A percentile compares a stretch with the other conserved stretches of the same genome.
phyloP scores from a whole-genome alignment of 192 early-diverging fungal species.

The Pilobolus umbonatus region DNA sequence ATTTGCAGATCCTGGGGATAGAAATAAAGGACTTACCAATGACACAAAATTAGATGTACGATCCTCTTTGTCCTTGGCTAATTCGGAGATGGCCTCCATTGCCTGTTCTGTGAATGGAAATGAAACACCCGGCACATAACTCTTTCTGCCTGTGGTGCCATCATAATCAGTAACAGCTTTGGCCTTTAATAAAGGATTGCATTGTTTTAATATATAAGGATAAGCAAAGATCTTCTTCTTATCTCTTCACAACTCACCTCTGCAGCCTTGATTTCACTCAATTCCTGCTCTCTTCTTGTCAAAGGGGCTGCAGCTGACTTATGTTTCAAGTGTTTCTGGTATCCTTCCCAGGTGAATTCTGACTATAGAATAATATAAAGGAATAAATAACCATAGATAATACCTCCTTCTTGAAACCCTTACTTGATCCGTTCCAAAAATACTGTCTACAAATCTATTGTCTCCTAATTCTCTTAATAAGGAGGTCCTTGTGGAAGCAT shows the following conservation, averaged over 20 bases:
- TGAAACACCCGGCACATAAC: constrained; percentile 61
- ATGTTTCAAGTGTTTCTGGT: constrained; percentile 54
- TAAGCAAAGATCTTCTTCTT: background rate
- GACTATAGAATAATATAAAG: constrained; percentile 25
- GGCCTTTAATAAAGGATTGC: constrained; percentile 18
- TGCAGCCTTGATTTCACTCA: constrained; percentile 55
- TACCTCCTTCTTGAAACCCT: background rate
- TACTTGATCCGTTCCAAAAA: constrained; percentile 75
- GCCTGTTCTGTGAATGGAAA: constrained; percentile 62
- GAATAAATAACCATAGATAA: background rate
- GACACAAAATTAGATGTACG: constrained; percentile 57
- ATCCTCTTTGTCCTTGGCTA: constrained; percentile 37
- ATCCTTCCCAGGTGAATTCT: constrained; percentile 65
- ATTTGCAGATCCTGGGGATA: background rate
- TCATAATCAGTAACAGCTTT: constrained; percentile 44
- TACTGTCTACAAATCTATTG: constrained; percentile 70
- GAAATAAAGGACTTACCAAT: too few relatives aligned
- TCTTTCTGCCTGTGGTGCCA: constrained; percentile 53
- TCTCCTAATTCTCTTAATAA: constrained; percentile 79
- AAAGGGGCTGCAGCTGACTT: constrained; percentile 69
- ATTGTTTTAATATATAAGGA: background rate
- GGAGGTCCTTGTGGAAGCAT: constrained; percentile 80
- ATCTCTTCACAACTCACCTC: constrained; percentile 42
- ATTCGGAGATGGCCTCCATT: constrained; percentile 49
- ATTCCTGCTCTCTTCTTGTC: constrained; percentile 81